Evolutionary conservation across 768 basidiomycete species (phyloP).

Genomic region (Roridomyces roridus): DNA sequence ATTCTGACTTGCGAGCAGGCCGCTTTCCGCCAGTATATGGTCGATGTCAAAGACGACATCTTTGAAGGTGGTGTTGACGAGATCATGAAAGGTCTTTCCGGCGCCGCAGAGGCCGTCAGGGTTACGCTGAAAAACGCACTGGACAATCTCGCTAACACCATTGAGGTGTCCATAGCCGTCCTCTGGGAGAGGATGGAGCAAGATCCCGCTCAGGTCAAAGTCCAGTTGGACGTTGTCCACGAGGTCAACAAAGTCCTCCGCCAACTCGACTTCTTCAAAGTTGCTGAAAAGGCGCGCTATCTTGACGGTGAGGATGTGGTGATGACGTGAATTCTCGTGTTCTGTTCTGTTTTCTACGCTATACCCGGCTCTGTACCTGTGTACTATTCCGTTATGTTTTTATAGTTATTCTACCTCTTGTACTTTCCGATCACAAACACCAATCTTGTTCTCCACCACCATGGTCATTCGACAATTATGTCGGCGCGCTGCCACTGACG

Average conservation of each 20-base stretch:
- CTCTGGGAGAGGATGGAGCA: constrained; percentile 64
- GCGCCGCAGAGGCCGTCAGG: constrained; percentile 57
- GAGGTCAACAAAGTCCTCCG: constrained; percentile 43
- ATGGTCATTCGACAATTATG: constrained; percentile 21
- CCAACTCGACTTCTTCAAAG: constrained; percentile 52
- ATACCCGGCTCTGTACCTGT: neutral
- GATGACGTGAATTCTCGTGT: neutral
- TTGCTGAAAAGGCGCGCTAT: constrained; percentile 39
- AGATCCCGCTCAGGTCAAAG: constrained; percentile 49
- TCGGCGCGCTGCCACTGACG: constrained; percentile 13
- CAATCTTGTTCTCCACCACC: neutral
- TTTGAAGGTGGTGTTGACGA: constrained; percentile 60
- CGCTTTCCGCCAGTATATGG: constrained; percentile 53
- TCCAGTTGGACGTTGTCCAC: constrained; percentile 46
- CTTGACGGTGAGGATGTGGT: neutral
- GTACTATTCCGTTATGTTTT: neutral
- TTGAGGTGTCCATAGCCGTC: constrained; percentile 62
- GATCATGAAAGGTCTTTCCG: constrained; percentile 51
- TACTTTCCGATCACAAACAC: neutral
- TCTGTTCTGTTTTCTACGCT: neutral
- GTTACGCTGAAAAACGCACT: constrained; percentile 52
- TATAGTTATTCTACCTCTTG: neutral
- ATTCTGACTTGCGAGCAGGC: constrained; percentile 36
- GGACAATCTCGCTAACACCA: constrained; percentile 59
- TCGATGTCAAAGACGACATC: constrained; percentile 50